Percentiles rank a stretch among this genome's conserved stretches.
Evolutionary conservation across 768 basidiomycete species (phyloP).

Genomic region (Collybia nuda): DNA sequence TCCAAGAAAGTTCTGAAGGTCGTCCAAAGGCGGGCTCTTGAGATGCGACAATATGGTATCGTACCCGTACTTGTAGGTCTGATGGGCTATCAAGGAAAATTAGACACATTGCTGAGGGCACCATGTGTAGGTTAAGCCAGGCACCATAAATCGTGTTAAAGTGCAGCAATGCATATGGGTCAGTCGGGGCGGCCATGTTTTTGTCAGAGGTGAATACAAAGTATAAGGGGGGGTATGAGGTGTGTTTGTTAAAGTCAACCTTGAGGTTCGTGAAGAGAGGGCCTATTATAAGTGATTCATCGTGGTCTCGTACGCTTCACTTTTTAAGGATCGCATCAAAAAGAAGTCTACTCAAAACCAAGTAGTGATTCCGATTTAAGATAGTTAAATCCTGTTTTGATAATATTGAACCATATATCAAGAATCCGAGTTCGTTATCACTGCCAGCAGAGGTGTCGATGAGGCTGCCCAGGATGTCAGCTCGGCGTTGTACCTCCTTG

Average conservation of each 20-base stretch:
- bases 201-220: background rate
- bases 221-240: background rate
- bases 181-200: conserved; percentile 15
- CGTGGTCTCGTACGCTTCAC: background rate
- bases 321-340: conserved; percentile 7
- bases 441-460: too few relatives aligned
- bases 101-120: background rate
- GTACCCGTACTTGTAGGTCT: conserved; percentile 34
- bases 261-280: background rate
- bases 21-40: conserved; percentile 31
- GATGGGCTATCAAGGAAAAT: conserved; percentile 25
- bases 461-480: too few relatives aligned
- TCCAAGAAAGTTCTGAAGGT: conserved; percentile 37
- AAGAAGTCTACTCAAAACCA: conserved; percentile 1
- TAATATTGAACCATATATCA: too few relatives aligned
- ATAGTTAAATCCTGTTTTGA: background rate
- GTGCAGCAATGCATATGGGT: conserved; percentile 16
- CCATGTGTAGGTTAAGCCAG: background rate
- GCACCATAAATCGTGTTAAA: conserved; percentile 14
- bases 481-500: too few relatives aligned
- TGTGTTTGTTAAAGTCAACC: background rate
- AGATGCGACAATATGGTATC: conserved; percentile 32
- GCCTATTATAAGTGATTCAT: background rate
- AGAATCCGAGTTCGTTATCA: background rate
- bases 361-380: background rate